Percentiles rank a stretch among this genome's conserved stretches.
These are phyloP conservation scores for Amauroascus niger DNA, from an alignment of 2,329 filamentous ascomycete species.

Conservation along the genomic window DNA sequence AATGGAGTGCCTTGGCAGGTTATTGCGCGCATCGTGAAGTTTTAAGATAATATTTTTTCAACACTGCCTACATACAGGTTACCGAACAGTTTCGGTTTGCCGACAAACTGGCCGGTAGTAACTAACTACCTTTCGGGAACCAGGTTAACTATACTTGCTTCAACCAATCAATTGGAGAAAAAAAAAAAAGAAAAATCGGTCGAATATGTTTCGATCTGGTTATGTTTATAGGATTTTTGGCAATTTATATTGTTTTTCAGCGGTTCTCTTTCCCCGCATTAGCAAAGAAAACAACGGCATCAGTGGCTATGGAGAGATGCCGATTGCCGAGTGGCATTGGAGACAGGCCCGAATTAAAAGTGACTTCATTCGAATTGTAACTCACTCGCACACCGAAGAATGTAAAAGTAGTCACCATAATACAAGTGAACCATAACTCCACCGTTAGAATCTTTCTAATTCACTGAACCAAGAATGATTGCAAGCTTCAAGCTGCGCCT, in stretches of 20 bases:
- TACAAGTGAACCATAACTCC: too few relatives aligned
- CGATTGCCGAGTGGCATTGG: not conserved
- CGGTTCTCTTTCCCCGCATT: not conserved
- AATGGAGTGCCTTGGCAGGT: constrained; percentile 22
- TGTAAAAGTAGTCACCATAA: too few relatives aligned
- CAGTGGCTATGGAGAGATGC: not conserved
- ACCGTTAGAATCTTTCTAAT: too few relatives aligned
- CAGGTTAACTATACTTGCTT: not conserved
- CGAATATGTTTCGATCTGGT: not conserved
- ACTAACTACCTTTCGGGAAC: not conserved
- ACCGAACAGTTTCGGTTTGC: not conserved
- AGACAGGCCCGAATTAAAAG: not conserved
- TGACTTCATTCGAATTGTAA: too few relatives aligned
- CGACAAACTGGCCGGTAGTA: not conserved
- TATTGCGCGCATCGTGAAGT: constrained; percentile 20
- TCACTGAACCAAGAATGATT: too few relatives aligned
- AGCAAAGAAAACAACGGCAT: not conserved
- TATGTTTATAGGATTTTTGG: not conserved
- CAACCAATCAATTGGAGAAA: not conserved
- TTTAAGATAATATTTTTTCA: not conserved
- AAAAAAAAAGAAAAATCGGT: not conserved
- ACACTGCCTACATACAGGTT: not conserved
- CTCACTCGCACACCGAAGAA: too few relatives aligned
- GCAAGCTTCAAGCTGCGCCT: too few relatives aligned
- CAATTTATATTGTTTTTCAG: not conserved